Percentiles rank a stretch among this genome's conserved stretches.
phyloP scores from a whole-genome alignment of 225 moss, liverwort and hornwort genomes.

The Polytrichum formosum region DNA sequence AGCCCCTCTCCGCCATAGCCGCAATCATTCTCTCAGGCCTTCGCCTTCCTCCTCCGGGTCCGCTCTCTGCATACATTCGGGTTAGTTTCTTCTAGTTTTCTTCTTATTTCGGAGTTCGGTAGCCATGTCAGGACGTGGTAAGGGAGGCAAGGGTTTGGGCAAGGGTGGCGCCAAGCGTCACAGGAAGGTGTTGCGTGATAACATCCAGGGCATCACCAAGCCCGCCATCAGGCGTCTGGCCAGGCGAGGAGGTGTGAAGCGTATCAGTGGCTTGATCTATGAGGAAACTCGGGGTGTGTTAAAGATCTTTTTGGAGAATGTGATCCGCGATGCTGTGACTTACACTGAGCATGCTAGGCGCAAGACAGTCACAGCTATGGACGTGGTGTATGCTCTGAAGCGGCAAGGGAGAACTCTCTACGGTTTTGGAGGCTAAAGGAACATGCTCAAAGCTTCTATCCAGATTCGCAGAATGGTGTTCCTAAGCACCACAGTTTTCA shows the following conservation, averaged over 20 bases:
- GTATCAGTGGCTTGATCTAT: constrained; percentile 27
- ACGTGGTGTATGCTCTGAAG: constrained; percentile 30
- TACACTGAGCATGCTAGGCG: constrained; percentile 29
- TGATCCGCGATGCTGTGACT: constrained; percentile 23
- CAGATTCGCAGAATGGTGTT: constrained; percentile 3
- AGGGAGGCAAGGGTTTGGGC: constrained; percentile 29
- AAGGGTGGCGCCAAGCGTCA: constrained; percentile 33
- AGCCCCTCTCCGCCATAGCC: too few species aligned
- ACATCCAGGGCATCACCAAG: constrained; percentile 31
- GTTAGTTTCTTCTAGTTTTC: too few species aligned
- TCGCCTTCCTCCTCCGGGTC: too few species aligned
- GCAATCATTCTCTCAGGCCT: too few species aligned
- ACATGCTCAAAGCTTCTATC: neutral
- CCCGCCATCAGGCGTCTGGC: constrained; percentile 26
- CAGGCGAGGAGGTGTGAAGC: constrained; percentile 27
- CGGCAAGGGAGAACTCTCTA: constrained; percentile 21
- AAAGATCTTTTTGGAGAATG: constrained; percentile 30
- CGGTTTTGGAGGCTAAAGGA: constrained; percentile 16
- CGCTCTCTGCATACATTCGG: too few species aligned
- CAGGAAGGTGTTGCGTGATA: constrained; percentile 28
- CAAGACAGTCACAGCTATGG: constrained; percentile 29
- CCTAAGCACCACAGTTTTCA: constrained; percentile 3
- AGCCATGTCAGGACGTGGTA: constrained; percentile 22
- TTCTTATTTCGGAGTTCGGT: neutral
- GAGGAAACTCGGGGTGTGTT: constrained; percentile 30